Conservation (phyloP, 306 rosid genomes). For the Coriaria nepalensis region DNA sequence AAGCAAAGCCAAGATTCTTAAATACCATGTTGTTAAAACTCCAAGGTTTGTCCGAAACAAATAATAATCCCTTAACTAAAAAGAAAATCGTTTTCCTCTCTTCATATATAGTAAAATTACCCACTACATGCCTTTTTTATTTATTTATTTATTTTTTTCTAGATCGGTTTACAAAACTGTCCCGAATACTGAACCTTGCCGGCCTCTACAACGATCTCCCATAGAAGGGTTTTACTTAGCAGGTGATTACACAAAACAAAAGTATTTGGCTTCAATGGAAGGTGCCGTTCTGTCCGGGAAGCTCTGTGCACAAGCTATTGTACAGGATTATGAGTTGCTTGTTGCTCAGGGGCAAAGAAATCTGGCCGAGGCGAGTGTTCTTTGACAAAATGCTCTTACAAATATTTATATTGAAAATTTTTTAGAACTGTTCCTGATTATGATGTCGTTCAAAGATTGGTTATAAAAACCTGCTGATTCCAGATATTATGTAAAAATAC, state of each 20-base stretch:
- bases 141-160: constrained; percentile 15
- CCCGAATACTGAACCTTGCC: constrained; percentile 87
- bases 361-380: constrained; percentile 41
- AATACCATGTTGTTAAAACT: constrained; percentile 89
- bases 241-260: constrained; percentile 93
- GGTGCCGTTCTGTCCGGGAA: constrained; percentile 97
- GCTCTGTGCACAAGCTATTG: constrained; percentile 91
- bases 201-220: constrained; percentile 88
- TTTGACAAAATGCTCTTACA: constrained; percentile 14
- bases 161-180: constrained; percentile 92
- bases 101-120: neutral
- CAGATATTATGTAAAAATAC: too few relatives aligned
- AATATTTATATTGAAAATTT: too few relatives aligned
- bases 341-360: constrained; percentile 32
- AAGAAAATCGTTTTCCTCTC: neutral
- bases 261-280: constrained; percentile 98
- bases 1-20: constrained; percentile 85
- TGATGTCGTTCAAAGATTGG: too few relatives aligned
- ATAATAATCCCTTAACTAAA: neutral
- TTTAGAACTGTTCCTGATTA: too few relatives aligned
- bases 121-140: too few relatives aligned
- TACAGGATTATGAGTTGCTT: constrained; percentile 69
- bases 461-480: too few relatives aligned
- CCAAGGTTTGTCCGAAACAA: constrained; percentile 49
- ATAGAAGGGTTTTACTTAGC: constrained; percentile 87